Base-by-base conservation (phyloP, 129 eudicot species). In the Heracleum sosnowskyi region DNA sequence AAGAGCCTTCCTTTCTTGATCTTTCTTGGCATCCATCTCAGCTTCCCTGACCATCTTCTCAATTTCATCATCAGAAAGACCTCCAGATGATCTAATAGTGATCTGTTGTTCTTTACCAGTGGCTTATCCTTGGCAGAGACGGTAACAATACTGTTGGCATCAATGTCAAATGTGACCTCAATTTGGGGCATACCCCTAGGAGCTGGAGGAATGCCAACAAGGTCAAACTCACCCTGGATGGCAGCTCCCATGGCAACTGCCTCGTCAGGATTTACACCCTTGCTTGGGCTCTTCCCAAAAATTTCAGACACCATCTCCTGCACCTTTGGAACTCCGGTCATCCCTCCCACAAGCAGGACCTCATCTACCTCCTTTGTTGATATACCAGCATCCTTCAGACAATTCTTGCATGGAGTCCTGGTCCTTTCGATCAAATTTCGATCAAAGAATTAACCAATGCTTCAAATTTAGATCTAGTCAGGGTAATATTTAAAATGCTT, bases 221-320 rank as follows among this genome's bases (percentile, higher is more conserved):
- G 90, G 16, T 89, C 92, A 79, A 89, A 89, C 79, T 89, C 90
- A 33, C 88, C 92, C 78, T 88, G 92, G 69, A 88, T 84, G 18
- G 90, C 92, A 17, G 92, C 92, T 70, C 92, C 91, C 85, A 88
- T 83, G 2, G 91, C 91, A 69, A 87, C 91, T 11, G 88, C 91
- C 79, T 87, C 91, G 64, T 87, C 91, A 12, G 91, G 91, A 71
- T 87, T 87, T 60, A 87, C 91, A 18, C 88, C 88, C 37, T 84
- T 85, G 79, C 88, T 87, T 47, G 91, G 91, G 47, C 82, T 83
- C 44, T 87, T 87, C 28, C 89, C 89, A 12, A 84, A 81, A 9
- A 85, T 81, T 74, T 83, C 85, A 29, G 85, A 79, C 41, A 88
- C 89, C 13, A 88, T 66, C 62, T 86, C 86, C 82, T 88, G 92